Base-by-base conservation (phyloP, 2,329 filamentous ascomycete genomes). In the Colletotrichum eremochloae region DNA sequence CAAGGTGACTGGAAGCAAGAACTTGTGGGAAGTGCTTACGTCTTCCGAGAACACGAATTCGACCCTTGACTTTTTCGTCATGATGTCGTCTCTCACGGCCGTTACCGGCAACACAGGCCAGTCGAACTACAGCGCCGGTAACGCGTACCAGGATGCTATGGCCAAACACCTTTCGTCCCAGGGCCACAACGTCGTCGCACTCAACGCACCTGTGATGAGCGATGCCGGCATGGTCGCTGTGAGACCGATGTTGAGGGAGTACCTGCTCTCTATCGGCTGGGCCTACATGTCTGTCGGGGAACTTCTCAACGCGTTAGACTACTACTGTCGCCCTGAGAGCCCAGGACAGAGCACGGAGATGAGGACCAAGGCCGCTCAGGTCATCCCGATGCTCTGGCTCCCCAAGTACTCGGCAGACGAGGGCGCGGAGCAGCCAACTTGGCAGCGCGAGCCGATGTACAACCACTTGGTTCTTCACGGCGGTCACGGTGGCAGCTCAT, bases 131-230 rank as follows among this genome's bases (percentile, higher is more conserved):
- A 75, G 78, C 0, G 83, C 84, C 0, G 85, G 81, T 2, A 86
- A 86, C 72, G 68, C 71, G 5, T 88, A 80, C 77, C 80, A 84
- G 76, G 78, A 85, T 63, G 79, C 80, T 1, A 78, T 86, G 33
- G 82, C 82, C 5, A 79, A 81, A 36, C 80, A 84, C 74, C 81
- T 86, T 1, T 78, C 80, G 0, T 38, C 72, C 2, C 76, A 77
- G 1, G 84, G 84, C 2, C 77, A 86, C 2, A 79, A 83, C 2
- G 85, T 84, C 29, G 81, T 84, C 0, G 83, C 84, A 0, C 80
- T 91, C 2, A 84, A 90, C 71, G 82, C 85, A 1, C 86, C 86
- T 36, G 75, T 77, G 31, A 77, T 80, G 64, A 76, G 75, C 31
- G 76, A 75, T 4, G 77, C 79, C 9, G 78, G 78, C 6, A 77